Conservation (phyloP, 257 asterid species). For the Scutellaria minor region DNA sequence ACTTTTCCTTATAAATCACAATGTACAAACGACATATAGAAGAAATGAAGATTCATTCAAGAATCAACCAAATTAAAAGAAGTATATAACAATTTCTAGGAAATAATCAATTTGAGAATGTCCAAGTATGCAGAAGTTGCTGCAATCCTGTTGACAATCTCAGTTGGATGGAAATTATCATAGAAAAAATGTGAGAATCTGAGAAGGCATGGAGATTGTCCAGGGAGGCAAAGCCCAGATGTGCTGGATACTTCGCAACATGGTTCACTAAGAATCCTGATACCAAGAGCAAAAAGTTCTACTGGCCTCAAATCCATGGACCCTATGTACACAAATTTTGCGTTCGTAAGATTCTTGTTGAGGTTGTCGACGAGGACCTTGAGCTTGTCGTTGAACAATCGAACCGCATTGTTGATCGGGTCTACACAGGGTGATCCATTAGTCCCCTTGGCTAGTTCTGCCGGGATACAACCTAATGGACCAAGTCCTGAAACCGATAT, state of each 20-base stretch:
- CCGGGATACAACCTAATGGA: conserved; percentile 49
- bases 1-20: too few relatives aligned
- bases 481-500: conserved; percentile 41
- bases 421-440: conserved; percentile 24
- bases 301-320: conserved; percentile 26
- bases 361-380: conserved; percentile 31
- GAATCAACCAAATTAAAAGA: background rate
- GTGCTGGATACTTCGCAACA: conserved; percentile 39
- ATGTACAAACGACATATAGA: background rate
- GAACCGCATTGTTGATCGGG: conserved; percentile 36
- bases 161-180: conserved; percentile 46
- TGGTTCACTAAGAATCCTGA: background rate
- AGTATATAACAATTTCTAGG: background rate
- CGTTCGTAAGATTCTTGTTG: conserved; percentile 28
- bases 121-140: conserved; percentile 33
- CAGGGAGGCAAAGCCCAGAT: conserved; percentile 35
- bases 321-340: conserved; percentile 32
- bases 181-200: conserved; percentile 37
- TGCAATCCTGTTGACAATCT: conserved; percentile 32
- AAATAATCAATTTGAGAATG: conserved; percentile 25
- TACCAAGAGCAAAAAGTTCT: conserved; percentile 27
- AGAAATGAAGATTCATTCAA: too few relatives aligned
- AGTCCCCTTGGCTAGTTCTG: background rate
- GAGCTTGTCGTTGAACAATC: conserved; percentile 43
- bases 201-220: conserved; percentile 27